Conservation (phyloP, 1,139 yeast genomes). For the Debaryomyces robertsiae region DNA sequence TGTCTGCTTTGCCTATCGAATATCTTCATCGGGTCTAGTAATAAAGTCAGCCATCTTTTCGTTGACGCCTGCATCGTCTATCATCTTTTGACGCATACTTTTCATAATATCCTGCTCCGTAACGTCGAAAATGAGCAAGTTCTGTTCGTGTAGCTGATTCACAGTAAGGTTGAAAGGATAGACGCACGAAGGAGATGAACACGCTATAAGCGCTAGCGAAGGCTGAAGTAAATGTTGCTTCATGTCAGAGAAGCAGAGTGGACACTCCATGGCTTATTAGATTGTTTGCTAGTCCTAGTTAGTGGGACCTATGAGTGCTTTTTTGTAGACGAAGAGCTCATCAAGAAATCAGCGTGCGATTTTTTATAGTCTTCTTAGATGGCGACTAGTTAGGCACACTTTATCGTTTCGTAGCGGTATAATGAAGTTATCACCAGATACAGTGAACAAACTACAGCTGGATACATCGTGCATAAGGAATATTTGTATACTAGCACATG, state of each 20-base stretch:
- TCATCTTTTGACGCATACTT: slow-evolving; percentile 28
- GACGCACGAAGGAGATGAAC: slow-evolving; percentile 31
- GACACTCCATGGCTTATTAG: slow-evolving; percentile 33
- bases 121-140: slow-evolving; percentile 25
- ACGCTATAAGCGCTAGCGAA: slow-evolving; percentile 27
- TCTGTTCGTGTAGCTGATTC: slow-evolving; percentile 27
- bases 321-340: slow-evolving; percentile 4
- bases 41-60: slow-evolving; percentile 31
- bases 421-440: slow-evolving; percentile 62
- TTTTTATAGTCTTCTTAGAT: neutral
- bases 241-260: slow-evolving; percentile 28
- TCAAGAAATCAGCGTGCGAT: slow-evolving; percentile 6
- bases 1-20: too few species aligned
- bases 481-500: slow-evolving; percentile 96
- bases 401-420: neutral
- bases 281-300: too few species aligned
- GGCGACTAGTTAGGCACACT: neutral
- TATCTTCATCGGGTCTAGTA: slow-evolving; percentile 25
- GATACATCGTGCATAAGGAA: slow-evolving; percentile 75
- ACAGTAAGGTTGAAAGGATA: slow-evolving; percentile 36
- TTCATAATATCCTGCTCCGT: slow-evolving; percentile 29
- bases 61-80: slow-evolving; percentile 26
- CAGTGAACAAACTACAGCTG: slow-evolving; percentile 65
- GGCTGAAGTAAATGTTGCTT: slow-evolving; percentile 32
- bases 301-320: too few species aligned